Evolutionary conservation across 805 yeast genomes (phyloP).

Genomic region (Candida maltosa): DNA sequence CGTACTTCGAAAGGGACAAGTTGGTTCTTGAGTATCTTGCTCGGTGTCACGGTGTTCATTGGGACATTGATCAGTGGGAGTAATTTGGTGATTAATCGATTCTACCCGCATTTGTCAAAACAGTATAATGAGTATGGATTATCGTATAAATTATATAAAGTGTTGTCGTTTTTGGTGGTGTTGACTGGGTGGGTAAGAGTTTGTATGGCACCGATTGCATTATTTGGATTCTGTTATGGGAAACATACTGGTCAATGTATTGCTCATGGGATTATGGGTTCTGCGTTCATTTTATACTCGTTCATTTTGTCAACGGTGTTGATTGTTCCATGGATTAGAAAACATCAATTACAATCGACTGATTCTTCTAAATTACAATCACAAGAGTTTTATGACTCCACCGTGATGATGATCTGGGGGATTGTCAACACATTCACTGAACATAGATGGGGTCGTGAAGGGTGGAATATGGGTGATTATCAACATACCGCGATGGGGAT

Average conservation of each 20-base stretch:
- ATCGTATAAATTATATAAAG: slow-evolving; percentile 34
- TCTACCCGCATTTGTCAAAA: slow-evolving; percentile 28
- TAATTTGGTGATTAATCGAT: slow-evolving; percentile 33
- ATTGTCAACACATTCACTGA: slow-evolving; percentile 93
- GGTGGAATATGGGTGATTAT: slow-evolving; percentile 89
- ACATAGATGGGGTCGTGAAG: slow-evolving; percentile 88
- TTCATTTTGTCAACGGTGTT: slow-evolving; percentile 64
- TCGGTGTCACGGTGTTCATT: slow-evolving; percentile 45
- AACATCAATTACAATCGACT: slow-evolving; percentile 25
- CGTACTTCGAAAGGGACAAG: slow-evolving; percentile 64
- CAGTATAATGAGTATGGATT: slow-evolving; percentile 34
- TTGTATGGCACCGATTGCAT: slow-evolving; percentile 77
- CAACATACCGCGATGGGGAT: slow-evolving; percentile 97
- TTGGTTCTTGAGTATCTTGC: slow-evolving; percentile 53
- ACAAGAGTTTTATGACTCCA: slow-evolving; percentile 83
- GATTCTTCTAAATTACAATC: slow-evolving; percentile 29
- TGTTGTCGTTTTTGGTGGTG: slow-evolving; percentile 43
- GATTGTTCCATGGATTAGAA: slow-evolving; percentile 70
- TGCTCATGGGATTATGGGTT: slow-evolving; percentile 97
- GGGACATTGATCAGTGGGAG: slow-evolving; percentile 59
- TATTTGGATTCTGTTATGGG: slow-evolving; percentile 84
- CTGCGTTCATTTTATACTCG: slow-evolving; percentile 80
- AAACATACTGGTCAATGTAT: slow-evolving; percentile 89
- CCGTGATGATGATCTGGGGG: slow-evolving; percentile 85
- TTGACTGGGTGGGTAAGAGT: slow-evolving; percentile 75